A percentile compares a stretch with the other conserved stretches of the same genome.
phyloP scores from a whole-genome alignment of 2,329 filamentous ascomycete species.

The Phaeosphaeria sp. region DNA sequence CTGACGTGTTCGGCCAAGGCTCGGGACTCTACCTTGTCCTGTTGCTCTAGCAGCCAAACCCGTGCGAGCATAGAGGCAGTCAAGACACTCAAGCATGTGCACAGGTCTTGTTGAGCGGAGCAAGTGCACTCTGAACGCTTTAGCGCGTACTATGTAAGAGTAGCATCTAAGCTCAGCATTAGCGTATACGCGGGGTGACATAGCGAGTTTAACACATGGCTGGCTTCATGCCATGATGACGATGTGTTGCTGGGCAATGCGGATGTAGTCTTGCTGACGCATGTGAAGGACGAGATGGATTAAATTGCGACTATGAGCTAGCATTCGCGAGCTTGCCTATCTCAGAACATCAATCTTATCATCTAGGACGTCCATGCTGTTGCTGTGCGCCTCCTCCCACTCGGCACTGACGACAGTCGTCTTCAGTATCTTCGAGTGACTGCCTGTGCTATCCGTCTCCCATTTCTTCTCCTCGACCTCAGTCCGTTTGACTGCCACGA shows the following conservation, averaged over 20 bases:
- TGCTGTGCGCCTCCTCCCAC: conserved; percentile 38
- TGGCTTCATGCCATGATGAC: not conserved
- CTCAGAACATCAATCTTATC: conserved; percentile 33
- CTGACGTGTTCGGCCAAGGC: not conserved
- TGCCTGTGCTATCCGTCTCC: conserved; percentile 43
- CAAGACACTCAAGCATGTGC: conserved; percentile 13
- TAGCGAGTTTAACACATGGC: not conserved
- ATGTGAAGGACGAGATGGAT: not conserved
- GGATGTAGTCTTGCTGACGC: not conserved
- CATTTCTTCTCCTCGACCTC: conserved; percentile 31
- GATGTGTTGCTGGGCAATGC: not conserved
- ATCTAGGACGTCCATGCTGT: conserved; percentile 17
- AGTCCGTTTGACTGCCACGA: conserved; percentile 27
- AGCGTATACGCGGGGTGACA: not conserved
- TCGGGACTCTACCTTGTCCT: not conserved
- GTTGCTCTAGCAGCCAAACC: not conserved
- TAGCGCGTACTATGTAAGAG: not conserved
- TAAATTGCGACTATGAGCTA: not conserved
- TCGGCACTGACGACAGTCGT: conserved; percentile 44
- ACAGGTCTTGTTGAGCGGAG: conserved; percentile 20
- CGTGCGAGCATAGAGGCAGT: not conserved
- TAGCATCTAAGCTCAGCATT: not conserved
- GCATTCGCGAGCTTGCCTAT: not conserved
- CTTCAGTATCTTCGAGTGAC: conserved; percentile 44
- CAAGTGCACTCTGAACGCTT: conserved; percentile 13